Evolutionary conservation across 176 grass and related monocot genomes (phyloP).

Genomic region (Thalia dealbata): DNA sequence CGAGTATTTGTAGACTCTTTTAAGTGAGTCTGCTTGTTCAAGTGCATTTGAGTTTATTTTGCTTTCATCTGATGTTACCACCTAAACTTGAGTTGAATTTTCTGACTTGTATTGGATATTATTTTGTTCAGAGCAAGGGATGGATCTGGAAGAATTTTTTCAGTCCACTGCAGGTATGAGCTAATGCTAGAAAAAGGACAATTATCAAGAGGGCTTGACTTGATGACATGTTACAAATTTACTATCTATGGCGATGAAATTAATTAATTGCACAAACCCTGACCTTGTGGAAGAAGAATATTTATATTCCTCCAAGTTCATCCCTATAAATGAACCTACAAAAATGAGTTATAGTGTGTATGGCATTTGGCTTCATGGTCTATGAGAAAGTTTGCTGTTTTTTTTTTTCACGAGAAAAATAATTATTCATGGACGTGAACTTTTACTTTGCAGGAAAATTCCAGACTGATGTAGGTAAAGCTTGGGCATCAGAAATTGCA

Average conservation of each 20-base stretch:
- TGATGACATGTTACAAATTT: background rate
- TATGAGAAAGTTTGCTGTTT: too few relatives aligned
- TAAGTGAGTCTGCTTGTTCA: background rate
- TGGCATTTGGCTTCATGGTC: too few relatives aligned
- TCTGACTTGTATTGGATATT: background rate
- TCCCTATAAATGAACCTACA: background rate
- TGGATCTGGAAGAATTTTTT: constrained; percentile 88
- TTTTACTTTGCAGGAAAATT: constrained; percentile 61
- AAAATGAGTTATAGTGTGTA: too few relatives aligned
- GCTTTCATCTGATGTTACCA: background rate
- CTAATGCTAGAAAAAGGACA: background rate
- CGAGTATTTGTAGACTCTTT: background rate
- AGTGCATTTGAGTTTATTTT: background rate
- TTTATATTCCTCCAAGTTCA: background rate
- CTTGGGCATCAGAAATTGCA: constrained; percentile 84
- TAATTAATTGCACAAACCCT: background rate
- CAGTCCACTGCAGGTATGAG: constrained; percentile 79
- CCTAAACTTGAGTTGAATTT: background rate
- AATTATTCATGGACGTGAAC: background rate
- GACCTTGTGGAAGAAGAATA: background rate
- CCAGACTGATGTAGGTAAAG: constrained; percentile 79
- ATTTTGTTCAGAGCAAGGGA: constrained; percentile 63
- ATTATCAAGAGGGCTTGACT: background rate
- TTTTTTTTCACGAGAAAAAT: too few relatives aligned
- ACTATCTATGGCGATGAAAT: background rate